Evolutionary conservation across 202 grass and related monocot genomes (phyloP), one percentile per base, ranked within the genome.

Genomic region (Brachypodium distachyon): DNA sequence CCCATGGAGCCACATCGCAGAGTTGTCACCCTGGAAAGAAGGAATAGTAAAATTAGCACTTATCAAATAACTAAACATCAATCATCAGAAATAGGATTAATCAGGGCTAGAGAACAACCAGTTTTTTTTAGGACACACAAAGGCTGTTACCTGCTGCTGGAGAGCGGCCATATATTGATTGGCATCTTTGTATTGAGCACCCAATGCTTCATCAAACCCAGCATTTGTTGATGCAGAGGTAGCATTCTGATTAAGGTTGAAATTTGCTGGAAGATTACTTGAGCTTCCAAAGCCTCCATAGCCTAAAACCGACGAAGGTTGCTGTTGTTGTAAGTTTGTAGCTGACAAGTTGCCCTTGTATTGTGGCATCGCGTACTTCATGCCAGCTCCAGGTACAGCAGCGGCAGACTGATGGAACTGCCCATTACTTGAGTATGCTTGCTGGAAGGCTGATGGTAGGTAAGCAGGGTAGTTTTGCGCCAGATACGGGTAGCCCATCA

Each of bases 401-500:
- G 89, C 36, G 0, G 91, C 84, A 81, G 92, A 87, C 81, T 93
- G 96, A 64, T 96, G 92, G 87, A 93, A 99, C 12, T 83, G 83
- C 57, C 85, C 90, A 67, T 93, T 99, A 75, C 85, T 86, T 19
- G 96, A 55, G 81, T 96, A 96, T 46, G 89, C 63, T 83, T 98
- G 96, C 77, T 93, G 96, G 78, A 97, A 97, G 19, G 87, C 27
- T 57, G 94, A 93, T 36, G 96, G 92, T 48, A 99, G 67, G 81
- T 99, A 99, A n/a, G 86, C 50, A 52, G 82, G 76, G 66, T 99
- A 99, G 78, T 84, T 96, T 60, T 88, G 96, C 39, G 91, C 73
- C 62, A 98, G 73, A 87, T 90, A 90, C 0, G 87, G 96, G 79
- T 99, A 99, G 22, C 96, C 88, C 75, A 99, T 89, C 70, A 99